Conservation (phyloP, 805 yeast genomes). For the Suhomyces emberorum region DNA sequence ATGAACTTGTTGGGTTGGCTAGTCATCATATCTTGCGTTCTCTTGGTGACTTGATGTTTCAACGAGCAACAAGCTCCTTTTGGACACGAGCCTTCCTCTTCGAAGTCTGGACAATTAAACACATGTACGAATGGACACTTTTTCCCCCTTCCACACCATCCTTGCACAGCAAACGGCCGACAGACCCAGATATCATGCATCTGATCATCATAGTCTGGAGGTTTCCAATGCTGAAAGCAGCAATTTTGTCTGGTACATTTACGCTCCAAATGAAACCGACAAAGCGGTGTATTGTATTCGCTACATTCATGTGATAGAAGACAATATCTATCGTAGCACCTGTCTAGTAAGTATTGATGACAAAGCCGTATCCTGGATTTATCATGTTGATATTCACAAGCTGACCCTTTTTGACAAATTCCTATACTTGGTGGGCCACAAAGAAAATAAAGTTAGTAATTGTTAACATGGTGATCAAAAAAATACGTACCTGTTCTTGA, state of each 20-base stretch:
- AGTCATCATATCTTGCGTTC: constrained; percentile 25
- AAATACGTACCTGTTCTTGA: constrained; percentile 36
- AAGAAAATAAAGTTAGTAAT: constrained; percentile 15
- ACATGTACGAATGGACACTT: constrained; percentile 56
- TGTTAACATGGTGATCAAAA: background rate
- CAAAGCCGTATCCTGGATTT: constrained; percentile 53
- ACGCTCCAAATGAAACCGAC: constrained; percentile 24
- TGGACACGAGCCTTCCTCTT: constrained; percentile 57
- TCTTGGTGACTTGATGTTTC: constrained; percentile 38
- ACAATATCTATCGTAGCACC: constrained; percentile 51
- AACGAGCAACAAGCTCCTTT: constrained; percentile 51
- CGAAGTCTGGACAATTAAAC: constrained; percentile 69
- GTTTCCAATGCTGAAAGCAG: constrained; percentile 41
- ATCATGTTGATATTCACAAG: constrained; percentile 56
- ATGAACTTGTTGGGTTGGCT: constrained; percentile 14
- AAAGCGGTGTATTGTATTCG: constrained; percentile 53
- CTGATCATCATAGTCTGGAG: constrained; percentile 48
- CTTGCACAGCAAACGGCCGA: constrained; percentile 63
- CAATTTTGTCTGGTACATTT: constrained; percentile 48
- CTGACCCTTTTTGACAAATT: constrained; percentile 47
- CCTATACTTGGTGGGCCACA: constrained; percentile 37
- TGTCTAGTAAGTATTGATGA: constrained; percentile 42
- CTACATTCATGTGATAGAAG: constrained; percentile 53
- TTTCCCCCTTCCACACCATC: constrained; percentile 64
- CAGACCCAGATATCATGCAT: constrained; percentile 48